Evolutionary conservation across 139 green algal genomes (phyloP), one percentile per base, ranked within the genome.

Genomic region (Klebsormidium nitens): DNA sequence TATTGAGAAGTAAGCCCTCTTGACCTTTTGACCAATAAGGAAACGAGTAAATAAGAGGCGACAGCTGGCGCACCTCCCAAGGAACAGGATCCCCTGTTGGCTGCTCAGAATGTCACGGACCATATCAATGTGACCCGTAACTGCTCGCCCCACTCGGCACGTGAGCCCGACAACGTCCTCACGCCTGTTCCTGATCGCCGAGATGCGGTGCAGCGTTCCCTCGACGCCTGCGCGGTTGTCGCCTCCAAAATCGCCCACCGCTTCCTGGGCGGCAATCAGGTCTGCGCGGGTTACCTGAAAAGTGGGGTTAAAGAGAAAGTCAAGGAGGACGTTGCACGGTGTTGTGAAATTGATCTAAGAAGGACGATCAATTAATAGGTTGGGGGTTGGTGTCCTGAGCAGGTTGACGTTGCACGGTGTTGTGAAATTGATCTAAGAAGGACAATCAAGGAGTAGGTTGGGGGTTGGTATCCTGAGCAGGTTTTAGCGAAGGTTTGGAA

Each of bases 101-200:
- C 23, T 34, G 19, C 88, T 79, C 59, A 97, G 76, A 0, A 97
- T 81, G 77, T 97, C 92, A 1, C 83, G 61, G 26, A 97, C 89
- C 90, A 97, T 95, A 75, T 93, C 87, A 3, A 95, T 84, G 72
- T 96, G 91, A 35, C 94, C 93, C 2, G 83, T 90, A 5, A 98
- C 88, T 0, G 90, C 93, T 0, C 93, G 86, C 0, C 93, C 93
- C 6, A 96, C 93, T 17, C 93, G 88, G 71, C 92, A 97, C 0
- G 93, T 98, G 59, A 98, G 85, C 1, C 93, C 93, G 1, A 98
- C 87, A 44, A 98, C 85, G 29, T 73, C 64, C 28, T 89, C 92
- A 5, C 81, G 75, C 6, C 93, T 80, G 78, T 96, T 96, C 49
- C 88, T 79, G 36, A 97, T 91, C 61, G 84, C 81, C n/a, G 59